phyloP scores from a whole-genome alignment of 306 rosid genomes.

The Malus sieversii region DNA sequence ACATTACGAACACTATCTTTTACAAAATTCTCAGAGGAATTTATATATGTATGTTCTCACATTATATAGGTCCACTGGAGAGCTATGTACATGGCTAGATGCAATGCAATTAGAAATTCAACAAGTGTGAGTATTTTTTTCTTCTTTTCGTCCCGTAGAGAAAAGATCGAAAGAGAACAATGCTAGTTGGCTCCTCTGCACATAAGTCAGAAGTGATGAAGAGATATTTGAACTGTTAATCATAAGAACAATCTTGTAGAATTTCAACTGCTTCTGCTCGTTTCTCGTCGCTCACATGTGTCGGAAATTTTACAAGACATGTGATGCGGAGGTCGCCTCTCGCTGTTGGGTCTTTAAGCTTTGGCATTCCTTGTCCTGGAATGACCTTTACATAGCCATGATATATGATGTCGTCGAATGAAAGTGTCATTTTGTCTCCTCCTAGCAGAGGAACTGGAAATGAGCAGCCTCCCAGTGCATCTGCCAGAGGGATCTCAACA shows the following conservation, averaged over 20 bases:
- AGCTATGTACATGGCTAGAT: background rate
- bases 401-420: constrained; percentile 50
- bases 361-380: constrained; percentile 80
- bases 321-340: constrained; percentile 72
- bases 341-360: constrained; percentile 29
- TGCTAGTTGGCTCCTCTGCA: background rate
- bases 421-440: constrained; percentile 53
- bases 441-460: constrained; percentile 67
- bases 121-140: background rate
- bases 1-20: background rate
- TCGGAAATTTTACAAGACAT: constrained; percentile 60
- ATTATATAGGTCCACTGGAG: background rate
- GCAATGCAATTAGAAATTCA: background rate
- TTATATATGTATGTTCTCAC: background rate
- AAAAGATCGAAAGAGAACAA: background rate
- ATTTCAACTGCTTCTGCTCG: constrained; percentile 48
- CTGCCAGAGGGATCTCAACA: constrained; percentile 58
- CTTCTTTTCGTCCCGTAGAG: background rate
- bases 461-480: constrained; percentile 77
- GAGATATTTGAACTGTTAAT: background rate
- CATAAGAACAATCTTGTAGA: constrained; percentile 46
- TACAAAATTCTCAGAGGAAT: background rate
- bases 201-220: background rate
- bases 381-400: constrained; percentile 67
- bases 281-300: constrained; percentile 42